A percentile compares a stretch with the other conserved stretches of the same genome.
phyloP scores from a whole-genome alignment of 2,329 filamentous ascomycete species.

The Sporothrix humicola region DNA sequence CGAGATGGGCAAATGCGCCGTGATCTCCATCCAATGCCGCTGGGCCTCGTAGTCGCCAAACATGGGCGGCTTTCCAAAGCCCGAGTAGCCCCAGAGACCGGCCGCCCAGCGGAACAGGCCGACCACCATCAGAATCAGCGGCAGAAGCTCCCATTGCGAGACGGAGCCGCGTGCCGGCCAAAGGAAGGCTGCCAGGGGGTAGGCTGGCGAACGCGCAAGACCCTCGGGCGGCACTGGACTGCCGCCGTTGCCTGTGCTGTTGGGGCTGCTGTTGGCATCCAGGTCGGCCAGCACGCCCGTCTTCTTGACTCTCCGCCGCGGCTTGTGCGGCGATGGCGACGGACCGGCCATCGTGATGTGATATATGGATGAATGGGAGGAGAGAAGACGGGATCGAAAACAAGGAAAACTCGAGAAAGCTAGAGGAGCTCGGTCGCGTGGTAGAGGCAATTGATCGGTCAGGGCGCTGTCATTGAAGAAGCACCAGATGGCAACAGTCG shows the following conservation, averaged over 20 bases:
- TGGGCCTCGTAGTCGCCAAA: constrained; percentile 98
- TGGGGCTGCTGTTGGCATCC: constrained; percentile 25
- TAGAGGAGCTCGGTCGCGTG: background rate
- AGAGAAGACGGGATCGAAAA: background rate
- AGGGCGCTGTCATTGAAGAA: background rate
- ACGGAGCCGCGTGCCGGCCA: constrained; percentile 85
- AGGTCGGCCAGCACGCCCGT: constrained; percentile 28
- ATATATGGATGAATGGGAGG: background rate
- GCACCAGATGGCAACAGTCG: background rate
- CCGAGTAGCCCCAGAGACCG: constrained; percentile 93
- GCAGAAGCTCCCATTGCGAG: constrained; percentile 91
- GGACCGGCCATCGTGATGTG: constrained; percentile 53
- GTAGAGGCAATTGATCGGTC: constrained; percentile 4
- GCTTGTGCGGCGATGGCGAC: constrained; percentile 62
- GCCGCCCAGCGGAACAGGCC: constrained; percentile 93
- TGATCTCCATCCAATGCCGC: constrained; percentile 98
- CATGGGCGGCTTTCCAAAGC: constrained; percentile 80
- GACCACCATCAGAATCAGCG: constrained; percentile 85
- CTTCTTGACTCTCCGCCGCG: constrained; percentile 64
- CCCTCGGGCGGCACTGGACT: constrained; percentile 46
- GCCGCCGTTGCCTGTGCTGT: constrained; percentile 4
- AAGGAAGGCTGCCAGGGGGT: constrained; percentile 90
- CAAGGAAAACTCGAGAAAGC: background rate
- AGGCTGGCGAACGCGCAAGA: constrained; percentile 69
- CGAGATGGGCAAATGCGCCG: constrained; percentile 82